Base-by-base conservation (phyloP, 2,329 filamentous ascomycete species). In the Aspergillus sp. region DNA sequence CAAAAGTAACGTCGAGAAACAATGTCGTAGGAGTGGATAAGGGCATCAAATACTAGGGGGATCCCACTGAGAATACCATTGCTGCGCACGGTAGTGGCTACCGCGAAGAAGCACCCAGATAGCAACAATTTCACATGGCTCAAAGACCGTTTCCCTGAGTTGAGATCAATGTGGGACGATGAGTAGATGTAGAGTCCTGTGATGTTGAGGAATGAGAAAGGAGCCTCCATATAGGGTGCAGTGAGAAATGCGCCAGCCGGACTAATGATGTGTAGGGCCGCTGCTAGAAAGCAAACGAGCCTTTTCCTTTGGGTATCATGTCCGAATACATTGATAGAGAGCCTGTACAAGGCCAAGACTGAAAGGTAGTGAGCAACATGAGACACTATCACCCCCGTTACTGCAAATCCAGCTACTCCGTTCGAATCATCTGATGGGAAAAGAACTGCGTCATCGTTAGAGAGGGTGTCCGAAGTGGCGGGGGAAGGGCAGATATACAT, bases 211-310 rank as follows among this genome's bases (percentile, higher is more conserved):
- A 90, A 79, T 0, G 93, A 87, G 73, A 92, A 97, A 0, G 88
- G 73, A 62, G 89, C 86, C 77, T 99, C 95, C 9, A 86, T 83
- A 73, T 95, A 96, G 0, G 93, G 91, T 0, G 93, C 89, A 0
- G 89, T 93, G 17, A 99, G 83, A 70, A 99, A 98, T 2, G 97
- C 76, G 0, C 93, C 93, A 0, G 90, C 95, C 0, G 95, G 93
- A 0, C 90, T 95, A 49, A 98, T 70, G 55, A 96, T 83, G 72
- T 98, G 91, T 49, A 98, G 78, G 15, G 84, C 77, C 3, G 91
- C 86, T 8, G 91, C 82, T 21, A 89, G 70, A 60, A 93, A 86
- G 2, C 79, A 62, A 62, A 72, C 55, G 55, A 71, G 62, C 45
- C 61, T 62, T 41, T 70, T 68, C n/a, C 63, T 61, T 19, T 63